These are phyloP conservation scores for Endoconidiophora polonica DNA, from an alignment of 2,329 filamentous ascomycete genomes.

Conservation along the genomic window DNA sequence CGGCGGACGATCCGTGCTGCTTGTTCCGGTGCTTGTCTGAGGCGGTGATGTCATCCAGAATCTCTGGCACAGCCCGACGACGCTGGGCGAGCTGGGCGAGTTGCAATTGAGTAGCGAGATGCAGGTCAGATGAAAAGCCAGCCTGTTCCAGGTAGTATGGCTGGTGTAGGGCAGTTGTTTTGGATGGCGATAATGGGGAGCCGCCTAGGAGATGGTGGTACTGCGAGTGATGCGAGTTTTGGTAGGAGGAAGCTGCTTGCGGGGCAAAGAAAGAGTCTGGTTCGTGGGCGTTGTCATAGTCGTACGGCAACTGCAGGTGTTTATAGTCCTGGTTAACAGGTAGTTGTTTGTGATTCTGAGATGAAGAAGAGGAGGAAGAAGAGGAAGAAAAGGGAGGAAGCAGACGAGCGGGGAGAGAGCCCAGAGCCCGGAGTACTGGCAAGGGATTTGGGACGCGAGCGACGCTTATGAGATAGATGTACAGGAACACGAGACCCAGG, in stretches of 20 bases:
- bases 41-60: slow-evolving; percentile 9
- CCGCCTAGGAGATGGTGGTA: neutral
- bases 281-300: slow-evolving; percentile 7
- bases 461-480: slow-evolving; percentile 25
- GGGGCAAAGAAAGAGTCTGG: neutral
- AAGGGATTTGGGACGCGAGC: slow-evolving; percentile 11
- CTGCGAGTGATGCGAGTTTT: neutral
- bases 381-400: too few species aligned
- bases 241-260: too few species aligned
- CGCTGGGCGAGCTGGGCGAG: slow-evolving; percentile 9
- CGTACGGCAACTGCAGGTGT: neutral
- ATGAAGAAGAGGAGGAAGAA: neutral
- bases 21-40: neutral
- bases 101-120: slow-evolving; percentile 9
- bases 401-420: neutral
- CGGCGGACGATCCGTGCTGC: slow-evolving; percentile 2
- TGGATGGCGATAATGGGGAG: neutral
- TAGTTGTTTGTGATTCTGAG: neutral
- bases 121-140: slow-evolving; percentile 12
- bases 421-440: slow-evolving; percentile 11
- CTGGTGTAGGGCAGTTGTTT: slow-evolving; percentile 4
- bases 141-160: slow-evolving; percentile 10
- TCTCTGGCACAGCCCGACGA: slow-evolving; percentile 3
- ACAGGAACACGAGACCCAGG: slow-evolving; percentile 33
- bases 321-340: neutral